phyloP scores from a whole-genome alignment of 805 yeast genomes.

The Nakazawaea populi region DNA sequence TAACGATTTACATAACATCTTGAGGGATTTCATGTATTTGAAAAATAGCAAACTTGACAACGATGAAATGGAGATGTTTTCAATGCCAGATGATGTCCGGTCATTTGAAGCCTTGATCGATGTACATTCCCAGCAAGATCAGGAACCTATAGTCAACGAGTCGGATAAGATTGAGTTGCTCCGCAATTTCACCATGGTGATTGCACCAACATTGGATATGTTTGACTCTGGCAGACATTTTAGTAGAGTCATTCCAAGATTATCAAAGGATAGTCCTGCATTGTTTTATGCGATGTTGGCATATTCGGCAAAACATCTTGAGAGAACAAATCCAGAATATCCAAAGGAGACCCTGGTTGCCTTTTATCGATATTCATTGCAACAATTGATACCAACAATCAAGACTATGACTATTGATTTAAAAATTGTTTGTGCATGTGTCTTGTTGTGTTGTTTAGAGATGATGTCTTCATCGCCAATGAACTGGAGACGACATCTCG shows the following conservation, averaged over 20 bases:
- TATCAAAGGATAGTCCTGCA: constrained; percentile 12
- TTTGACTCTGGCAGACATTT: constrained; percentile 18
- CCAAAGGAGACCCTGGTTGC: constrained; percentile 22
- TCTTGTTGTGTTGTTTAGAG: constrained; percentile 35
- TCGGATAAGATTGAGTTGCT: constrained; percentile 22
- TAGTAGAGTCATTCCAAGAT: constrained; percentile 16
- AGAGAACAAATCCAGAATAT: constrained; percentile 7
- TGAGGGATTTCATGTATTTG: constrained; percentile 31
- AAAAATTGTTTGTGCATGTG: constrained; percentile 30
- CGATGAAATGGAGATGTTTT: neutral
- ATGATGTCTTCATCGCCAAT: constrained; percentile 34
- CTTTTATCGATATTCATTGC: constrained; percentile 22
- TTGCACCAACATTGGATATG: constrained; percentile 26
- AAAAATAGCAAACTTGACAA: constrained; percentile 4
- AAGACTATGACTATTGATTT: constrained; percentile 22
- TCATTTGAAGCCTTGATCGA: constrained; percentile 8
- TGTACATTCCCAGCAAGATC: neutral
- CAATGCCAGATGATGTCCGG: constrained; percentile 6
- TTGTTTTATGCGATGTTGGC: constrained; percentile 17
- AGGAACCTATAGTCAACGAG: constrained; percentile 7
- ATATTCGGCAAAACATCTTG: constrained; percentile 20
- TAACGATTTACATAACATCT: constrained; percentile 26
- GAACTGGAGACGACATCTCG: constrained; percentile 33
- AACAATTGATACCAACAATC: constrained; percentile 28
- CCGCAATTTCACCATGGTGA: constrained; percentile 28